Base-by-base conservation (phyloP, 2,329 filamentous ascomycete species). In the Cladophialophora bantiana region DNA sequence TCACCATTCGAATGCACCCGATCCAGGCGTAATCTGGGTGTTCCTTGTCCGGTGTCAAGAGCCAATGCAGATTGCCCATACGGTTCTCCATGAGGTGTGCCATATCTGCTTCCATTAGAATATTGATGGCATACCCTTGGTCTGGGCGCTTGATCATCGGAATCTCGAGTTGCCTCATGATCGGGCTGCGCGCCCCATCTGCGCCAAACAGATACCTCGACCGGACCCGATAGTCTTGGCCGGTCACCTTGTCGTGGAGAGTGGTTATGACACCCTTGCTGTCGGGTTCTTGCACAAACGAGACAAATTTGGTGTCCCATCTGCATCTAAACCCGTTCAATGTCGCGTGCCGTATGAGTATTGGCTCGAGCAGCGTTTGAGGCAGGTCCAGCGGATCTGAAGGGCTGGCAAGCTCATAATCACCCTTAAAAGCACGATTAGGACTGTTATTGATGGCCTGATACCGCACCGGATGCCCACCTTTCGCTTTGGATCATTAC, bases 151-250 rank as follows among this genome's bases (percentile, higher is more conserved):
- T 77, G 45, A 79, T 76, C 38, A 86, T 71, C 2, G 83, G 83
- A 12, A 86, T 76, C 3, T 79, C 73, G 1, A 85, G 76, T 67
- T 84, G 79, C 13, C 76, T 73, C 38, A 84, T 75, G 6, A 86
- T 77, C 56, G 74, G 77, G 73, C 80, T 84, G 50, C 80, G 74
- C 0, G 78, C 83, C n/a, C 82, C 87, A 72, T 89, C 87, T 50
- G 83, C 84, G 3, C 87, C 87, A 67, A 89, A 87, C 6, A 89
- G 76, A 69, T 85, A 89, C 64, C 82, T 83, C 0, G 85, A 82
- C 7, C 79, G 77, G 45, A 89, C 80, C 32, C 71, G 68, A 74
- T 85, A 86, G 13, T 75, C 67, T 1, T 70, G 48, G 0, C 75
- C 74, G 0, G 79, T 77, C 3, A 82, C 45, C 6, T 75, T 75